Evolutionary conservation across 306 rosid species (phyloP).

Genomic region (Canavalia gladiata): DNA sequence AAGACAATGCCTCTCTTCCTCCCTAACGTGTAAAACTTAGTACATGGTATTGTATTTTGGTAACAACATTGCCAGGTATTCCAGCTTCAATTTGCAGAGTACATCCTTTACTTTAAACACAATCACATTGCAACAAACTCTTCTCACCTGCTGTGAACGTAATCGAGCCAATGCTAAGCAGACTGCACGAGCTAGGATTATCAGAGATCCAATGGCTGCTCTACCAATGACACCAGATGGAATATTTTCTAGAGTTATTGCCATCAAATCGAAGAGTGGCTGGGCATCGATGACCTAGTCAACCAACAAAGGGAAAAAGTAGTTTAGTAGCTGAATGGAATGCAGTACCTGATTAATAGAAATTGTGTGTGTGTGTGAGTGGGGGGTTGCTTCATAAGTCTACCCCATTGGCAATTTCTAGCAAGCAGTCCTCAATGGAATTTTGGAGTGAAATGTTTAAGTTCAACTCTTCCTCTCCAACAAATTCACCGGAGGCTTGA

Average conservation of each 20-base stretch:
- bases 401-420: constrained; percentile 89
- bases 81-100: constrained; percentile 35
- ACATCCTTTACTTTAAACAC: background rate
- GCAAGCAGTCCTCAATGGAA: constrained; percentile 88
- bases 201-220: constrained; percentile 81
- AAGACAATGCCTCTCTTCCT: background rate
- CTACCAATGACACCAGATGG: constrained; percentile 78
- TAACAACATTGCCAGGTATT: background rate
- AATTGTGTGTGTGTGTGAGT: background rate
- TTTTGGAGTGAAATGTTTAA: constrained; percentile 77
- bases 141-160: constrained; percentile 73
- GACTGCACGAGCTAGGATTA: constrained; percentile 79
- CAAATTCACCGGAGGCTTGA: constrained; percentile 69
- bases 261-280: constrained; percentile 89
- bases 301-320: constrained; percentile 37
- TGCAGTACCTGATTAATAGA: constrained; percentile 6
- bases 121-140: background rate
- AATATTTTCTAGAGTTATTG: constrained; percentile 82
- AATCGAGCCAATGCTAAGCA: constrained; percentile 66
- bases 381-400: constrained; percentile 26
- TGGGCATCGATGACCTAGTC: constrained; percentile 73
- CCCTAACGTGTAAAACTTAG: background rate
- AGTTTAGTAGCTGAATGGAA: constrained; percentile 39
- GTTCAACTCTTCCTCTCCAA: constrained; percentile 83
- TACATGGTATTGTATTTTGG: background rate